phyloP scores from a whole-genome alignment of 2,329 filamentous ascomycete species.

The Trichoderma citrinoviride region DNA sequence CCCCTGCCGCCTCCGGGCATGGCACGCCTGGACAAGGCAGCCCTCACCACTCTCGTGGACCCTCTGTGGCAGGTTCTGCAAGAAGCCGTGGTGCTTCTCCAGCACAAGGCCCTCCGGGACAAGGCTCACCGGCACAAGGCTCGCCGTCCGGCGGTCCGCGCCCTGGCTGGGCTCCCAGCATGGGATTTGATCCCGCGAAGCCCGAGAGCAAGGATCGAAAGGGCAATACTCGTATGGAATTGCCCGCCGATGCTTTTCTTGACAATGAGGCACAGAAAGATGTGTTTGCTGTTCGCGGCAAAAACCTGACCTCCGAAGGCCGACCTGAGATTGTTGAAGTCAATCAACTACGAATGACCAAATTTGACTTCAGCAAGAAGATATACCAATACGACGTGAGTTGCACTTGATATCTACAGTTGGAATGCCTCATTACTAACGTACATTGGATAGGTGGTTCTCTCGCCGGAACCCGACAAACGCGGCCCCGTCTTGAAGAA shows the following conservation, averaged over 20 bases:
- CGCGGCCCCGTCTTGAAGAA: constrained; percentile 65
- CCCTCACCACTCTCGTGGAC: background rate
- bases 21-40: background rate
- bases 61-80: background rate
- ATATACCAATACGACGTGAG: constrained; percentile 86
- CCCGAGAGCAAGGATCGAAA: constrained; percentile 33
- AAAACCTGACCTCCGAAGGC: constrained; percentile 55
- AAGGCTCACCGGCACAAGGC: constrained; percentile 24
- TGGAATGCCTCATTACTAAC: background rate
- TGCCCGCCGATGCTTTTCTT: constrained; percentile 57
- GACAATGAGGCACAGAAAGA: constrained; percentile 34
- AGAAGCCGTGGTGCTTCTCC: constrained; percentile 25
- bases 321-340: constrained; percentile 55
- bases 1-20: constrained; percentile 25
- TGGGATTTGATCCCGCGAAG: constrained; percentile 47
- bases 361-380: constrained; percentile 54
- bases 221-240: constrained; percentile 51
- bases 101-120: constrained; percentile 21
- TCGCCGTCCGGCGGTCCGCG: constrained; percentile 23
- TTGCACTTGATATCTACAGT: constrained; percentile 24
- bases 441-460: constrained; percentile 51
- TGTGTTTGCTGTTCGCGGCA: constrained; percentile 36
- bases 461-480: constrained; percentile 63
- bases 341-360: constrained; percentile 71
- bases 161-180: constrained; percentile 29